phyloP scores from a whole-genome alignment of 257 asterid genomes.

The Petunia axillaris region DNA sequence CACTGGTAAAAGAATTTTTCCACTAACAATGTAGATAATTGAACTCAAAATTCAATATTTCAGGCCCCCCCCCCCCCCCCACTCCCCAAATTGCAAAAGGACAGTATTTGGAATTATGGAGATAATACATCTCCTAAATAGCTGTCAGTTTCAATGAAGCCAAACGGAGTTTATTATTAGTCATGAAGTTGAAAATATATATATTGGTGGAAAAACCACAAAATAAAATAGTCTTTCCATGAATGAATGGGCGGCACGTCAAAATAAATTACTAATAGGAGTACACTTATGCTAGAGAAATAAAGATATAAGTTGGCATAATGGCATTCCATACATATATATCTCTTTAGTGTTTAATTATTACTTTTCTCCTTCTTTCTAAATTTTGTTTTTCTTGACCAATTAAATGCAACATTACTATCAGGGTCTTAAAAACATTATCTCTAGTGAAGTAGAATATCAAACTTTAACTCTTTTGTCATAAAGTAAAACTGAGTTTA shows the following conservation, averaged over 20 bases:
- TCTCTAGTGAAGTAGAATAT: background rate
- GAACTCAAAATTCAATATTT: no score
- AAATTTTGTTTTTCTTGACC: no score
- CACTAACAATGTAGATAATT: no score
- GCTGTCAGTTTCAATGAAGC: no score
- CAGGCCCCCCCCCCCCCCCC: background rate
- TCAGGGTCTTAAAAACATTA: background rate
- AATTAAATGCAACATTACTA: background rate
- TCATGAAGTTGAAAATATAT: background rate
- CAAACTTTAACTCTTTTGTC: background rate
- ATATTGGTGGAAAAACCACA: background rate
- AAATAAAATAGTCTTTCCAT: background rate
- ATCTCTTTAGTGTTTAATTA: background rate
- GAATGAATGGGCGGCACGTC: conserved; percentile 10
- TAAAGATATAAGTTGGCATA: no score
- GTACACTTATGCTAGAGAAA: no score
- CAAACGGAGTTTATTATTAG: background rate
- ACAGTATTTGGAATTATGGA: background rate
- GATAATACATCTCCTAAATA: no score
- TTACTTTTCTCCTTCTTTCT: background rate
- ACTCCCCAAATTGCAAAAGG: background rate
- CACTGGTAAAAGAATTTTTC: no score
- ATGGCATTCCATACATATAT: background rate
- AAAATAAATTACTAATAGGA: background rate
- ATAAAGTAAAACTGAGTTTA: background rate